A percentile compares a stretch with the other conserved stretches of the same genome.
phyloP scores from a whole-genome alignment of 768 basidiomycete genomes.

The Xerocomus potaroensis region DNA sequence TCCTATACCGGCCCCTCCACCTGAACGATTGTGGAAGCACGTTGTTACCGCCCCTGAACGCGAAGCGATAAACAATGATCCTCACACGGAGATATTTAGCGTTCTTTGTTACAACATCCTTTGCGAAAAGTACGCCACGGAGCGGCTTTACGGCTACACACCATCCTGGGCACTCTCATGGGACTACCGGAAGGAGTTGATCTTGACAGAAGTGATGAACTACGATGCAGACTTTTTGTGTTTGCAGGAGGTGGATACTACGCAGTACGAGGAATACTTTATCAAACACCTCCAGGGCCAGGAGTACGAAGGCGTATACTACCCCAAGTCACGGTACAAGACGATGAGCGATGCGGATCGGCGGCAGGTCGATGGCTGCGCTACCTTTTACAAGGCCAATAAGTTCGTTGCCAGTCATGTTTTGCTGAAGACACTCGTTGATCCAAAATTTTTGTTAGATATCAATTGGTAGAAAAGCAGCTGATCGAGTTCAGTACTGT shows the following conservation, averaged over 20 bases:
- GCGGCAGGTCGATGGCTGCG: constrained; percentile 91
- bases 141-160: constrained; percentile 90
- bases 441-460: constrained; percentile 53
- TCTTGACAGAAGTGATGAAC: constrained; percentile 77
- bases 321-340: constrained; percentile 89
- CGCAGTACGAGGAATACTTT: constrained; percentile 92
- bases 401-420: constrained; percentile 53
- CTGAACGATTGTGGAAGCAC: constrained; percentile 72
- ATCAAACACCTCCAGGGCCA: constrained; percentile 61
- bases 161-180: constrained; percentile 96
- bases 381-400: constrained; percentile 87
- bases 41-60: constrained; percentile 56
- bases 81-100: constrained; percentile 70
- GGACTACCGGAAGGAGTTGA: constrained; percentile 88
- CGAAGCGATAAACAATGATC: constrained; percentile 56
- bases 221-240: constrained; percentile 88
- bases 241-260: constrained; percentile 91
- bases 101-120: constrained; percentile 92
- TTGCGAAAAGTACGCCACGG: constrained; percentile 86
- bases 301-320: constrained; percentile 89
- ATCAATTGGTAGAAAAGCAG: constrained; percentile 88
- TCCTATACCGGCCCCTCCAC: constrained; percentile 75
- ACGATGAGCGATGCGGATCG: constrained; percentile 88
- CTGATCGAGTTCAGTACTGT: constrained; percentile 90
- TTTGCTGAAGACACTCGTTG: background rate